Conservation (phyloP, 2,329 filamentous ascomycete genomes). For the Neonectria neomacrospora region DNA sequence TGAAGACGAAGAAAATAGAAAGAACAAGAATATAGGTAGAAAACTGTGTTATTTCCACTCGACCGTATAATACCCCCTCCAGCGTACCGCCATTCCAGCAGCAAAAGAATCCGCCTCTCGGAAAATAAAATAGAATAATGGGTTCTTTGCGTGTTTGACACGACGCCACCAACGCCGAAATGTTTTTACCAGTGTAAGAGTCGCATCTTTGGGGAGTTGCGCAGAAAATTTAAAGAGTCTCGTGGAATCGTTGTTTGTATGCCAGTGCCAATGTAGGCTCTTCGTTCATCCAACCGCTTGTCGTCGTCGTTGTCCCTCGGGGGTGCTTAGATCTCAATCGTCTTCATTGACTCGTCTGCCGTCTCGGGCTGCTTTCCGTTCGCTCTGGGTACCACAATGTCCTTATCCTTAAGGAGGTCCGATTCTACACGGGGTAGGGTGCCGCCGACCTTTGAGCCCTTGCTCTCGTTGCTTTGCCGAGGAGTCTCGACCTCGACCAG, state of each 20-base stretch:
- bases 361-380: slow-evolving; percentile 59
- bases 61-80: slow-evolving; percentile 14
- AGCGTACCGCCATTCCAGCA: slow-evolving; percentile 2
- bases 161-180: slow-evolving; percentile 45
- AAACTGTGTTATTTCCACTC: slow-evolving; percentile 35
- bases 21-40: slow-evolving; percentile 29
- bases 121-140: slow-evolving; percentile 33
- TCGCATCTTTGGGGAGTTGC: slow-evolving; percentile 35
- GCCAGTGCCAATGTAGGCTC: slow-evolving; percentile 40
- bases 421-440: slow-evolving; percentile 50
- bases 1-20: slow-evolving; percentile 25
- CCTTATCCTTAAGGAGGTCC: slow-evolving; percentile 53
- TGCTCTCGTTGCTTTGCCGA: slow-evolving; percentile 57
- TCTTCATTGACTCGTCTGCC: slow-evolving; percentile 67
- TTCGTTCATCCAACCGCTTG: slow-evolving; percentile 34
- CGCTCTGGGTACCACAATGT: slow-evolving; percentile 53
- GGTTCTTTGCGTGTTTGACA: slow-evolving; percentile 41
- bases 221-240: slow-evolving; percentile 51
- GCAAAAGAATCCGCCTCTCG: slow-evolving; percentile 20
- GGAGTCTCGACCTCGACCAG: slow-evolving; percentile 68
- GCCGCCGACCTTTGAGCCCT: slow-evolving; percentile 48
- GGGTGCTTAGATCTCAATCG: slow-evolving; percentile 65
- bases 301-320: slow-evolving; percentile 11
- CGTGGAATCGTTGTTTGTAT: slow-evolving; percentile 45
- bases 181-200: slow-evolving; percentile 40